Base-by-base conservation (phyloP, 2,329 filamentous ascomycete species). In the Aspergillus persii region DNA sequence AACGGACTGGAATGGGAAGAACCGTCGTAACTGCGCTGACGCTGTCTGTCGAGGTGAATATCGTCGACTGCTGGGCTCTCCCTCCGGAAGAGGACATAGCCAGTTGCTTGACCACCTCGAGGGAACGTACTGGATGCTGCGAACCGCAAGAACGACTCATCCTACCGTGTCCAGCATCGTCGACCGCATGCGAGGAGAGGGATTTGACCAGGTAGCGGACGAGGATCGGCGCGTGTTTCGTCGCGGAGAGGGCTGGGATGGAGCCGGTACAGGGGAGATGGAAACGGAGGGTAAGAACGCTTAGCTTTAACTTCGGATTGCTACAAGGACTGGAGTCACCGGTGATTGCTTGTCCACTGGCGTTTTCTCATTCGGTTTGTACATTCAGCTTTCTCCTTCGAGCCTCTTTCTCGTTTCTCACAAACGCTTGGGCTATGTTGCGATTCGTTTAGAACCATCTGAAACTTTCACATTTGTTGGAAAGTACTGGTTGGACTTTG, bases 241-340 rank as follows among this genome's bases (percentile, higher is more conserved):
- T n/a, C 69, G 73, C 27, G 73, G 73, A 6, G 66, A 66, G 53
- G 71, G 69, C 8, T 75, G 73, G 73, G 73, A 75, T 63, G 71
- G 72, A 6, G 63, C 53, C 8, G 68, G 64, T 12, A 63, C 63
- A 27, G 71, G 71, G 12, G 66, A 68, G 18, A 68, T 74, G 67
- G 71, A 74, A 58, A 61, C 71, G n/a, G 73, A 74, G 56, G 64
- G 63, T 6, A 52, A 66, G 33, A 66, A 68, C 50, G 60, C 54
- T 52, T 62, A 53, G 31, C 18, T 9, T 52, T 62, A 53, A 39
- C 18, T 9, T 27, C 23, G 23, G 44, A 18, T 12, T 39, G 36
- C 3, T 39, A 47, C 11, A 5, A 26, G 23, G 44, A 18, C 44
- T 47, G 44, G 44, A 26, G 8, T 26, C 11, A 11, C 18, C 11